phyloP scores from a whole-genome alignment of 306 rosid species.

The Cicer yamashitae region DNA sequence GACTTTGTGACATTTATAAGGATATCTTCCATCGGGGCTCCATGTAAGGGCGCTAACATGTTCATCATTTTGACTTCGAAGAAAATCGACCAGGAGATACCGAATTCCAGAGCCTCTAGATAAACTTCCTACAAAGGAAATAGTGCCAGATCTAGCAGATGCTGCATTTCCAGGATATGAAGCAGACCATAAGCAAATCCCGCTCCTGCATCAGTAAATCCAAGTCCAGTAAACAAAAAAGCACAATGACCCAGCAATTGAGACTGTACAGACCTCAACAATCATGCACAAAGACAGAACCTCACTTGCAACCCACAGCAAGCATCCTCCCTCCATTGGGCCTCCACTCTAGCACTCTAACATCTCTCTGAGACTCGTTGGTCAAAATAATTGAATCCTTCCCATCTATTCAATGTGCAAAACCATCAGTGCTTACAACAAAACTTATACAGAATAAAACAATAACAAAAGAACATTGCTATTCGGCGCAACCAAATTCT shows the following conservation, averaged over 20 bases:
- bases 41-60: conserved; percentile 86
- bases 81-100: conserved; percentile 84
- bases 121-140: conserved; percentile 73
- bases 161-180: conserved; percentile 91
- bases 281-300: conserved; percentile 43
- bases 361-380: conserved; percentile 75
- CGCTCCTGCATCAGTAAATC: conserved; percentile 60
- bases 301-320: conserved; percentile 91
- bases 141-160: conserved; percentile 78
- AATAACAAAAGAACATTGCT: not conserved
- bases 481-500: not conserved
- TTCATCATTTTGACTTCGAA: conserved; percentile 68
- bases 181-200: conserved; percentile 90
- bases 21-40: conserved; percentile 99
- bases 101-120: conserved; percentile 88
- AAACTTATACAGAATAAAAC: conserved; percentile 12
- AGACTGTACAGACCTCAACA: conserved; percentile 29
- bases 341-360: conserved; percentile 89
- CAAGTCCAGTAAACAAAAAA: conserved; percentile 38
- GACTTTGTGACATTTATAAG: conserved; percentile 38
- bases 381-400: conserved; percentile 79
- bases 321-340: conserved; percentile 84
- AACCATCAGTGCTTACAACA: conserved; percentile 3
- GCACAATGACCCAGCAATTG: not conserved
- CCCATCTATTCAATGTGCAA: conserved; percentile 64